These are phyloP conservation scores for Ustilago cynodontis DNA, from an alignment of 1,284 basidiomycete genomes.

Conservation along the genomic window DNA sequence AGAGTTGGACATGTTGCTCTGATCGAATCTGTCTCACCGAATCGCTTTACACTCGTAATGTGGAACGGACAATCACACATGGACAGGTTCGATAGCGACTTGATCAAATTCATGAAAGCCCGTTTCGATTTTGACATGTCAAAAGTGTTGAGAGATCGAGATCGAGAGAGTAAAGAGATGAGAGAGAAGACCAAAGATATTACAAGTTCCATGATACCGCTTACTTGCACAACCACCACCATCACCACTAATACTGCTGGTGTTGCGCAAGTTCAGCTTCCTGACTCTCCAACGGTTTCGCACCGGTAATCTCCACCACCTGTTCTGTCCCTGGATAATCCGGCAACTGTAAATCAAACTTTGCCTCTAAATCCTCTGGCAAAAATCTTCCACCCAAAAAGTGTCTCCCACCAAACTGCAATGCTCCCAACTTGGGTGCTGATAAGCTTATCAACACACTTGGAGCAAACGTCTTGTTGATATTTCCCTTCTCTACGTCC, in stretches of 20 bases:
- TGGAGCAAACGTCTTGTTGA: slow-evolving; percentile 76
- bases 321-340: slow-evolving; percentile 61
- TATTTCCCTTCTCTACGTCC: slow-evolving; percentile 84
- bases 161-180: not conserved
- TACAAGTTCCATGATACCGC: too few species aligned
- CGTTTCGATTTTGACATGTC: not conserved
- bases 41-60: too few species aligned
- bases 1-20: slow-evolving; percentile 18
- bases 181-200: not conserved
- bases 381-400: slow-evolving; percentile 94
- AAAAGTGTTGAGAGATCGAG: not conserved
- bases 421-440: slow-evolving; percentile 90
- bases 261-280: slow-evolving; percentile 8
- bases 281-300: slow-evolving; percentile 30
- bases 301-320: slow-evolving; percentile 67
- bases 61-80: not conserved
- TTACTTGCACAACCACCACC: too few species aligned
- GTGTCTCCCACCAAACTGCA: slow-evolving; percentile 80
- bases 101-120: not conserved
- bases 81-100: not conserved
- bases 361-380: slow-evolving; percentile 71
- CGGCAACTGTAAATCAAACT: slow-evolving; percentile 57
- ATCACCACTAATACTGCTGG: not conserved
- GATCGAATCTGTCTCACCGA: too few species aligned
- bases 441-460: slow-evolving; percentile 89